phyloP scores from a whole-genome alignment of 2,329 filamentous ascomycete species.

The Dactylellina sp. region DNA sequence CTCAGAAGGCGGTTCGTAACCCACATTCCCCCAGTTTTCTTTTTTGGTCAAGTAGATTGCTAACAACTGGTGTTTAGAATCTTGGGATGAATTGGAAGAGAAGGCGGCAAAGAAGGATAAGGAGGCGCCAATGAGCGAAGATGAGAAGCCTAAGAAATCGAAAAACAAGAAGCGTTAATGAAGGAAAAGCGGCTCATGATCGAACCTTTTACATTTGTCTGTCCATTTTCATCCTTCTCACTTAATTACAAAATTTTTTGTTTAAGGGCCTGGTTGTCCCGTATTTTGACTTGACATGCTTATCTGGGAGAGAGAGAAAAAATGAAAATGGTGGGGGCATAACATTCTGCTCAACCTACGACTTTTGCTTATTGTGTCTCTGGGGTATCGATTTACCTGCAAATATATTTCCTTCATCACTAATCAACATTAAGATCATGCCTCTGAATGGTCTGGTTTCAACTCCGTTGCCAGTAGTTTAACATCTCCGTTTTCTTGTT shows the following conservation, averaged over 20 bases:
- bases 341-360: no score
- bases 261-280: background rate
- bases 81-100: slow-evolving; percentile 94
- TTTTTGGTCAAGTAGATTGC: background rate
- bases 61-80: slow-evolving; percentile 68
- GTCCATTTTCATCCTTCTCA: background rate
- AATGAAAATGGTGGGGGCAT: no score
- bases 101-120: slow-evolving; percentile 78
- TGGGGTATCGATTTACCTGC: no score
- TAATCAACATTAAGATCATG: no score
- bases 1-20: slow-evolving; percentile 71
- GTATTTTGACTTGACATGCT: background rate
- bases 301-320: no score
- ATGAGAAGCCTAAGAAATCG: slow-evolving; percentile 69
- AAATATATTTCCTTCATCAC: no score
- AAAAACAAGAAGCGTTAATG: slow-evolving; percentile 41
- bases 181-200: background rate
- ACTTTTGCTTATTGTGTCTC: no score
- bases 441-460: no score
- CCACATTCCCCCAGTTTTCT: slow-evolving; percentile 10
- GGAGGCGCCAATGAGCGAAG: slow-evolving; percentile 70
- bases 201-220: background rate
- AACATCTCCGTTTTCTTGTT: no score
- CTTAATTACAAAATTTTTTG: background rate
- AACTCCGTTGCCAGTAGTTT: no score